Base-by-base conservation (phyloP, 306 rosid species). In the Rosa persica region DNA sequence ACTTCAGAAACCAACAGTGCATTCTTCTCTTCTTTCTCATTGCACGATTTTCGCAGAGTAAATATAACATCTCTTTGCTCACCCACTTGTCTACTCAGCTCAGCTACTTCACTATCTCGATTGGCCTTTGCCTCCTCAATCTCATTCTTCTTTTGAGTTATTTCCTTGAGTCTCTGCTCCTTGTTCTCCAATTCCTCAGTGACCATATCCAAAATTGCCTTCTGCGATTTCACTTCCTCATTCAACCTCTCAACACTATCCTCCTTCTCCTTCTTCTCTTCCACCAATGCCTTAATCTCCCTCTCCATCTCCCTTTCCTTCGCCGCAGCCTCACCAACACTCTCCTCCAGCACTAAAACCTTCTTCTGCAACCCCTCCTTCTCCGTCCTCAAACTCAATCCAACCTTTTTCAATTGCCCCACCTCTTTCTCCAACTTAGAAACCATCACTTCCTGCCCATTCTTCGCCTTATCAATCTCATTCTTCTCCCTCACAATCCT, bases 211-310 rank as follows among this genome's bases (percentile, higher is more conserved):
- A 89, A 60, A 40, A 25, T 51, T 39, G 67, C 51, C 71, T 64
- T 47, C 42, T 60, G 40, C 36, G 62, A 52, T 25, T 76, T 81
- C 40, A 46, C 75, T 7, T 76, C 47, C 65, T 70, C 87, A 10
- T 73, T 79, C 25, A 95, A 83, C 49, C n/a, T 46, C 81, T 78
- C 78, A n/a, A 87, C 48, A 5, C 22, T 74, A 46, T 76, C 67
- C 54, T 87, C 88, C 77, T 88, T 87, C 72, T 84, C 85, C 68
- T 81, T 75, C 76, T 85, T 84, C 81, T 85, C 88, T 15, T 39
- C 71, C 73, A 48, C 44, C 75, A 91, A 72, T 0, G 23, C 67
- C 10, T 75, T 15, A 7, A 86, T 46, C 86, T 88, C 85, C 82
- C 54, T 30, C 46, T 2, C 72, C 90, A 83, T 79, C 54, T 65